phyloP scores from a whole-genome alignment of 805 yeast genomes.

The Candida patagonica region DNA sequence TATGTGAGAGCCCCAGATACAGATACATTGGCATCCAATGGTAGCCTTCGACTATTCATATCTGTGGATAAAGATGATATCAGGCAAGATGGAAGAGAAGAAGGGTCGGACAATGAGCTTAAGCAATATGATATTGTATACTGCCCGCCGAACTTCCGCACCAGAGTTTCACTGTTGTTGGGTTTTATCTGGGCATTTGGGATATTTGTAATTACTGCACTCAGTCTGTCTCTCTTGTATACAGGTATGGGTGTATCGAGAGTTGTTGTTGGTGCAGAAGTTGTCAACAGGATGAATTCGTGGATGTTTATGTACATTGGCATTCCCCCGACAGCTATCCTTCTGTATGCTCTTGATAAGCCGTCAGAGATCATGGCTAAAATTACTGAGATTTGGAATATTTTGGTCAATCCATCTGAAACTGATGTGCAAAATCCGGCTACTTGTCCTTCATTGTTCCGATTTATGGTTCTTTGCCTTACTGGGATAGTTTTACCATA shows the following conservation, averaged over 20 bases:
- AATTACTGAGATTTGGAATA: background rate
- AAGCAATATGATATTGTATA: conserved; percentile 65
- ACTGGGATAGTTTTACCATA: background rate
- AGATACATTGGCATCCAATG: conserved; percentile 60
- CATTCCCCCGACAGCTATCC: background rate
- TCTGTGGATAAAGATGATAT: conserved; percentile 55
- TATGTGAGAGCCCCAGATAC: conserved; percentile 80
- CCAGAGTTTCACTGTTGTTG: conserved; percentile 44
- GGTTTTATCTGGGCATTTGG: conserved; percentile 39
- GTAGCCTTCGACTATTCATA: conserved; percentile 52
- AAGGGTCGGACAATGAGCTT: conserved; percentile 26
- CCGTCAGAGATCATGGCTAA: background rate
- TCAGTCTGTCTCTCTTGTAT: conserved; percentile 21
- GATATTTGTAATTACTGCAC: conserved; percentile 15
- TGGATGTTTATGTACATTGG: conserved; percentile 2
- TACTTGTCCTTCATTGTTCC: background rate
- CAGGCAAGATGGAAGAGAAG: conserved; percentile 30
- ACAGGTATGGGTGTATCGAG: conserved; percentile 18
- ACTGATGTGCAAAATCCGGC: background rate
- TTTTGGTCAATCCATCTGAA: background rate
- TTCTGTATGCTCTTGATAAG: background rate
- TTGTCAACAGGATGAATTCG: background rate
- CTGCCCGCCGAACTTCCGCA: conserved; percentile 69
- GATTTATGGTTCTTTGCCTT: too few species aligned
- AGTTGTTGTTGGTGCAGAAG: background rate